Base-by-base conservation (phyloP, 305 asterid genomes). In the Solanum hybrid region DNA sequence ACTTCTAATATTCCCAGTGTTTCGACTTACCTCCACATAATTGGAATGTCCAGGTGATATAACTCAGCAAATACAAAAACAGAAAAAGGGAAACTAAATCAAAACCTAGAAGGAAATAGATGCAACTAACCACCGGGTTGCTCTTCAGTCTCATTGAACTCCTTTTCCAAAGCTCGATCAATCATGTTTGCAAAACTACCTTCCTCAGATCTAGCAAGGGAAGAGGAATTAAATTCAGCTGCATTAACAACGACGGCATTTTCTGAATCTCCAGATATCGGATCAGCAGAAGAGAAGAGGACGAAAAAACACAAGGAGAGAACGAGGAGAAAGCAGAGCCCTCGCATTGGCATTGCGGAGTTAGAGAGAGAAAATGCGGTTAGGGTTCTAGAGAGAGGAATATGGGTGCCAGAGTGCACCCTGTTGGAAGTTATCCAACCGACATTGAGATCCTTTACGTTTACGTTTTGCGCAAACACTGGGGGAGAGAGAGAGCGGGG, bases 71-170 rank as follows among this genome's bases (percentile, higher is more conserved):
- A 76, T 77, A 89, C 88, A 80, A 32, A 86, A 87, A 24, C 10
- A 20, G n/a, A 33, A 4, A 78, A 31, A 78, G 26, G 6, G 8
- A 10, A n/a, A n/a, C 31, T 34, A 79, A n/a, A 20, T 20, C 26
- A 22, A 85, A 85, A 79, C 76, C 20, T 87, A 12, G 33, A 33
- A 27, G 75, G 38, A 45, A 83, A 29, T 29, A 87, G 85, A 88
- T 85, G 85, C 6, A 51, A 94, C 96, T 91, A 89, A 94, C 97
- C 97, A 89, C 90, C 93, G 24, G 97, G 77, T 87, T 92, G 93
- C 81, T 96, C 98, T 76, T 95, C 95, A 57, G 96, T 95, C 88
- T 95, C 98, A 86, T 94, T 95, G 92, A 96, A 96, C 94, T 96
- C 98, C 86, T 95, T 95, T 85, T 94, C 95, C 92, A 95, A 92